phyloP scores from a whole-genome alignment of 192 early-diverging fungal species.

The Mortierella alpina region DNA sequence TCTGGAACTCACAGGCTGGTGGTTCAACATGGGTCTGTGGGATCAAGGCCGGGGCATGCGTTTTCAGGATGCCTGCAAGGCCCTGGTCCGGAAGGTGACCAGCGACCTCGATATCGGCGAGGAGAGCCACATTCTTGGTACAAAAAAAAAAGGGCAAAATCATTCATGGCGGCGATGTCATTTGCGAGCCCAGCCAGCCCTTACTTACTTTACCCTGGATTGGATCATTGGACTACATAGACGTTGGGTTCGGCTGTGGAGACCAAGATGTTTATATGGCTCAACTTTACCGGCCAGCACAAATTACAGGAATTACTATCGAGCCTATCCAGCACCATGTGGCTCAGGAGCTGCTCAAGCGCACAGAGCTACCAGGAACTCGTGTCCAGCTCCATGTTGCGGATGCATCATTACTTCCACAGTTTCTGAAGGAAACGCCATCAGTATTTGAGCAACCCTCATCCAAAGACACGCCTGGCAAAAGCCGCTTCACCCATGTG shows the following conservation, averaged over 20 bases:
- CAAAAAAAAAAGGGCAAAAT: neutral
- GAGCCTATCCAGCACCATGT: constrained; percentile 54
- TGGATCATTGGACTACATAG: constrained; percentile 8
- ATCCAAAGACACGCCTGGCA: too few species aligned
- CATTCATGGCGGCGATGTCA: neutral
- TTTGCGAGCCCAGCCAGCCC: neutral
- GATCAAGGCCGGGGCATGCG: constrained; percentile 27
- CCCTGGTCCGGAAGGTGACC: constrained; percentile 48
- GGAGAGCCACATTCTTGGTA: constrained; percentile 46
- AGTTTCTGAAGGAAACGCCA: constrained; percentile 26
- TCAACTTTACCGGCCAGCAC: constrained; percentile 34
- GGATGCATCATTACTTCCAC: constrained; percentile 39
- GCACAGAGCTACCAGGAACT: constrained; percentile 21
- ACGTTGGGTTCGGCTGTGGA: constrained; percentile 68
- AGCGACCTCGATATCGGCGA: constrained; percentile 20
- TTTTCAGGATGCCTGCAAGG: constrained; percentile 58
- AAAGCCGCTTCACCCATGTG: constrained; percentile 45
- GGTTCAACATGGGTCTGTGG: constrained; percentile 66
- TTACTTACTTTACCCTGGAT: neutral
- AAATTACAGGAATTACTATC: constrained; percentile 57
- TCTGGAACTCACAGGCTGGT: constrained; percentile 52
- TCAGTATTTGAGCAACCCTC: constrained; percentile 10
- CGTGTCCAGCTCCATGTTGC: constrained; percentile 37
- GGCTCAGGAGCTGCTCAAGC: constrained; percentile 32
- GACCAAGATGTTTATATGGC: constrained; percentile 62